Base-by-base conservation (phyloP, 2,329 filamentous ascomycete genomes). In the Dothistroma septosporum region DNA sequence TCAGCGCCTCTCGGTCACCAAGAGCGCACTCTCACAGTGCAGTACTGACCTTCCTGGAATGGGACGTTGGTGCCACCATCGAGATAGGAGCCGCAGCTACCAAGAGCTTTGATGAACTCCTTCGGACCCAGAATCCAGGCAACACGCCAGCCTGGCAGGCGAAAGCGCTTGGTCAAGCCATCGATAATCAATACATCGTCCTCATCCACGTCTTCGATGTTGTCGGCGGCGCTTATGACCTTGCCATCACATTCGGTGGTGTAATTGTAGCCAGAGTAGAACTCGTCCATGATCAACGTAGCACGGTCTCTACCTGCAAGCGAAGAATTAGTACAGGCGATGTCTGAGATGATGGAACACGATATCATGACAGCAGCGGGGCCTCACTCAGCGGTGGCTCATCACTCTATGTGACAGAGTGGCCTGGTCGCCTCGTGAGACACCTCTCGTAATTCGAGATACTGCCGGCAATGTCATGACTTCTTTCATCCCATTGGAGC, bases 261-360 rank as follows among this genome's bases (percentile, higher is more conserved):
- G 80, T 97, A 97, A 79, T 96, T 96, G 82, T 97, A 97, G 22
- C 92, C 91, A 54, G 71, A 24, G 79, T 97, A 97, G 82, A 97
- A 97, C 77, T 97, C 93, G 73, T 97, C 93, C 78, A 92, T 91
- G 75, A 97, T 92, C 59, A 97, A 81, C 0, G 93, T 97, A 2
- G 92, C 92, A 58, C 92, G 87, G 67, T 92, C 90, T 72, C 92
- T 87, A 80, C 92, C 37, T 44, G 7, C 7, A 44, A 14, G 37
- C 12, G 4, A 44, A 7, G 8, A 19, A 7, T 44, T 7, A 14
- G 37, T 44, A 14, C 12, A 19, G 4, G 7, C 8, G 12, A 4
- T 14, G n/a, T 44, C 2, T 44, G 2, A 44, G 37, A 44, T 28
- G 24, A n/a, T 28, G 24, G 3, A 28, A 6, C 24, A 28, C 2